These are phyloP conservation scores for Trypanosomatidae sp. DNA, from an alignment of 208 protist species.

Conservation along the genomic window DNA sequence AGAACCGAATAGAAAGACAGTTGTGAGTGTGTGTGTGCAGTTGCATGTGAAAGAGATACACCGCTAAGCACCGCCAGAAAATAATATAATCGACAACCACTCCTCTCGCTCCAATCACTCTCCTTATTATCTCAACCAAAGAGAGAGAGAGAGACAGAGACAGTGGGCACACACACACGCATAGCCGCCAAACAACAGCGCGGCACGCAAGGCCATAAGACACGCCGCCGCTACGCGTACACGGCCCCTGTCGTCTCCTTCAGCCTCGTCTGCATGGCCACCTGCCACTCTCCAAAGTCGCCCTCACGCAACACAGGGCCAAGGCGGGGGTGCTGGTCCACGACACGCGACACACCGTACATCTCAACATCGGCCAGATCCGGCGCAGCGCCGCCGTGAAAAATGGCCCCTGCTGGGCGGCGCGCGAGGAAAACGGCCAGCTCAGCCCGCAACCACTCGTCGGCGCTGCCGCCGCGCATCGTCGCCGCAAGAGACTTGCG, in stretches of 20 bases:
- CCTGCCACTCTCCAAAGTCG: slow-evolving; percentile 57
- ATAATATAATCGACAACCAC: too few relatives aligned
- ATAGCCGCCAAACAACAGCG: too few relatives aligned
- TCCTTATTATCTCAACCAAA: too few relatives aligned
- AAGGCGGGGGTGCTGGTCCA: slow-evolving; percentile 53
- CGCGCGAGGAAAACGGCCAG: slow-evolving; percentile 41
- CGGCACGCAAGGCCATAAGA: too few relatives aligned
- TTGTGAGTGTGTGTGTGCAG: too few relatives aligned
- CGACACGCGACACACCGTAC: slow-evolving; percentile 71
- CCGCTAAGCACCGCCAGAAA: too few relatives aligned
- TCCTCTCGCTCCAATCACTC: too few relatives aligned
- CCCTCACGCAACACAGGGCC: slow-evolving; percentile 36
- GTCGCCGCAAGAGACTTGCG: slow-evolving; percentile 8
- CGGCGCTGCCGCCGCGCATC: slow-evolving; percentile 14
- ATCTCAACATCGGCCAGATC: slow-evolving; percentile 83
- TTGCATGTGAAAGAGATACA: too few relatives aligned
- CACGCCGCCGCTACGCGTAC: slow-evolving; percentile 25
- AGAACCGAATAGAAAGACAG: too few relatives aligned
- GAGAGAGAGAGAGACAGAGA: too few relatives aligned
- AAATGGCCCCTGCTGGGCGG: slow-evolving; percentile 22
- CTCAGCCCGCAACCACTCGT: slow-evolving; percentile 50
- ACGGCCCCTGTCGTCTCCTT: slow-evolving; percentile 18
- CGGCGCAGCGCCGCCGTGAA: slow-evolving; percentile 68
- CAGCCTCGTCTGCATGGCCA: slow-evolving; percentile 48
- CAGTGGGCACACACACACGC: not conserved